phyloP scores from a whole-genome alignment of 2,329 filamentous ascomycete species.

The Cytospora piceicola region DNA sequence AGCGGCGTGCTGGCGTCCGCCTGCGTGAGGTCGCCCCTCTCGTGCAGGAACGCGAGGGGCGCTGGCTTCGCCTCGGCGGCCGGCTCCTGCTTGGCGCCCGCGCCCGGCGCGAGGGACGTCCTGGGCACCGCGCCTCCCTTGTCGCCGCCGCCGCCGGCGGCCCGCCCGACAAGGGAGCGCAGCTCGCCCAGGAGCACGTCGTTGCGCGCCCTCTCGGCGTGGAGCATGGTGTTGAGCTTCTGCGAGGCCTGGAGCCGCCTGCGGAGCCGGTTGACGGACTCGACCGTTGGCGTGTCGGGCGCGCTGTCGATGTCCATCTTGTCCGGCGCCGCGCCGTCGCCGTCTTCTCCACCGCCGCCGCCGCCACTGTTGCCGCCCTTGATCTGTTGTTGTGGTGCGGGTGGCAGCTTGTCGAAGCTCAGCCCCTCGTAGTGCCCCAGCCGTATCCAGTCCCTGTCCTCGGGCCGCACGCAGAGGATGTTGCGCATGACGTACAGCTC shows the following conservation, averaged over 20 bases:
- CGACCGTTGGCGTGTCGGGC: conserved; percentile 57
- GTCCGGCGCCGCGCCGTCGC: conserved; percentile 28
- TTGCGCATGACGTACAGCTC: conserved; percentile 92
- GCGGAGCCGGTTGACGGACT: conserved; percentile 72
- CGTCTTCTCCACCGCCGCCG: conserved; percentile 3
- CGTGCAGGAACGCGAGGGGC: conserved; percentile 61
- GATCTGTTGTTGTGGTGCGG: background rate
- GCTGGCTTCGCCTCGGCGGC: conserved; percentile 25
- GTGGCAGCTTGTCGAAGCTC: conserved; percentile 46
- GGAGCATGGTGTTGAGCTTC: conserved; percentile 71
- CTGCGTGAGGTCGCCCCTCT: conserved; percentile 55
- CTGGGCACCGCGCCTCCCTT: background rate
- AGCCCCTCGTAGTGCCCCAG: conserved; percentile 82
- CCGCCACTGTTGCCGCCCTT: conserved; percentile 10
- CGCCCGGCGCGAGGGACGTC: conserved; percentile 9
- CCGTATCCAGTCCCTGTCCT: conserved; percentile 77
- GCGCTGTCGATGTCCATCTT: conserved; percentile 33
- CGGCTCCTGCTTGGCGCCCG: conserved; percentile 35
- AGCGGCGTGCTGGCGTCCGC: conserved; percentile 61
- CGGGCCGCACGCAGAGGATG: conserved; percentile 69
- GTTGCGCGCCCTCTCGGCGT: conserved; percentile 73
- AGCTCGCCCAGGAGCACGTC: conserved; percentile 70
- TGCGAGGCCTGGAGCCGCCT: conserved; percentile 78
- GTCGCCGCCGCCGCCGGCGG: conserved; percentile 29
- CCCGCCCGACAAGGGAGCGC: conserved; percentile 47